These are phyloP conservation scores for Nitzschia palea DNA, from an alignment of 108 stramenopile genomes.

Conservation along the genomic window DNA sequence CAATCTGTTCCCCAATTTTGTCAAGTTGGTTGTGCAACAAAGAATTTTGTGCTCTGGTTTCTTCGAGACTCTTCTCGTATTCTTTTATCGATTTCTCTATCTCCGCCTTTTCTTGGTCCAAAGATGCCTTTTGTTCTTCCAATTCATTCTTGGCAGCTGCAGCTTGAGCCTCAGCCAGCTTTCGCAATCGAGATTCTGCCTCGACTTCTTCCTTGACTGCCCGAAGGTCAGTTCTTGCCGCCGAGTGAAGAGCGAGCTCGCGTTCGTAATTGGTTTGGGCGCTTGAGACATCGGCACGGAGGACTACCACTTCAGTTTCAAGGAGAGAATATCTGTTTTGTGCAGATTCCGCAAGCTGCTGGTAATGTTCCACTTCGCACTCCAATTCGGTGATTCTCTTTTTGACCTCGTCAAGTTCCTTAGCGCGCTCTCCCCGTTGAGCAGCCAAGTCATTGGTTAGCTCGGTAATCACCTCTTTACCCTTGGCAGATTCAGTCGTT, in stretches of 20 bases:
- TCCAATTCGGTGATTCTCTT: conserved; percentile 54
- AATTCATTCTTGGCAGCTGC: conserved; percentile 43
- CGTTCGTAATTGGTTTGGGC: conserved; percentile 78
- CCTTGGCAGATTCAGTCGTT: conserved; percentile 46
- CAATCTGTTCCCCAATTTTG: conserved; percentile 53
- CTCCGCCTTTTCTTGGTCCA: conserved; percentile 56
- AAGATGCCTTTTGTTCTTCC: conserved; percentile 42
- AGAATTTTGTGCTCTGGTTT: conserved; percentile 65
- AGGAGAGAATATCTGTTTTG: conserved; percentile 40
- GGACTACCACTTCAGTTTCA: conserved; percentile 48
- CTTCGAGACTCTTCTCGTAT: conserved; percentile 58
- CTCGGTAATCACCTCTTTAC: conserved; percentile 65
- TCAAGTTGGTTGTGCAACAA: conserved; percentile 81
- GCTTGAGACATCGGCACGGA: conserved; percentile 42
- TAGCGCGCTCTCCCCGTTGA: conserved; percentile 71
- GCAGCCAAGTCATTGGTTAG: conserved; percentile 75
- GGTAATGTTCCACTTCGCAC: conserved; percentile 31
- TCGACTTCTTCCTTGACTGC: conserved; percentile 59
- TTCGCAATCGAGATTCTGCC: conserved; percentile 44
- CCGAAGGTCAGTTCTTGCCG: conserved; percentile 69
- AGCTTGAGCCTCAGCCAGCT: conserved; percentile 52
- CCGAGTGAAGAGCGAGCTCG: conserved; percentile 79
- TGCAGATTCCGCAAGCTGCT: conserved; percentile 60
- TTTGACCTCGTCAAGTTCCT: conserved; percentile 54
- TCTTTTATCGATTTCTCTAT: conserved; percentile 44